phyloP scores from a whole-genome alignment of 495 filamentous ascomycete species.

The Thozetella sp. region DNA sequence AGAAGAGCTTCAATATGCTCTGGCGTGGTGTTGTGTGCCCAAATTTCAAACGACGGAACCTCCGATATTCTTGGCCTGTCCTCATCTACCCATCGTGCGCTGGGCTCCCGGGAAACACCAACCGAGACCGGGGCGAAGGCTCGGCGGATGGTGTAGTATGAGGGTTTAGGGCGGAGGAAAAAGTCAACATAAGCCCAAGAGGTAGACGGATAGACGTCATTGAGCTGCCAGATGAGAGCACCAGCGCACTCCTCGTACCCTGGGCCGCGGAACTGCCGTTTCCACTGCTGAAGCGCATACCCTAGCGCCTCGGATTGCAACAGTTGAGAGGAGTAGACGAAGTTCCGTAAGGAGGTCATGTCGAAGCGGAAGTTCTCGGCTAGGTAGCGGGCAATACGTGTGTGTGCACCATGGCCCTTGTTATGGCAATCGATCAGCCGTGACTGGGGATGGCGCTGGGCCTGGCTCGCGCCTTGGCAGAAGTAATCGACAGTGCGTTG shows the following conservation, averaged over 20 bases:
- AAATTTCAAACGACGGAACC: neutral
- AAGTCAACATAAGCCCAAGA: constrained; percentile 78
- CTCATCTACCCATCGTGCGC: neutral
- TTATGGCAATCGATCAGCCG: constrained; percentile 80
- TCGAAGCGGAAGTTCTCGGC: constrained; percentile 66
- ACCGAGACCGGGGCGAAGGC: constrained; percentile 65
- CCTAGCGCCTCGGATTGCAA: constrained; percentile 77
- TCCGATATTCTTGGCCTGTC: neutral
- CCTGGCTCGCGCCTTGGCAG: constrained; percentile 37
- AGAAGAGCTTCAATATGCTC: neutral
- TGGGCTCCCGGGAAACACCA: constrained; percentile 58
- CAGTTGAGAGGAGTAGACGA: constrained; percentile 76
- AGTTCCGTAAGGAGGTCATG: constrained; percentile 53
- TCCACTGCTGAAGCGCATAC: constrained; percentile 76
- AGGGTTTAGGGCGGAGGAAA: constrained; percentile 70
- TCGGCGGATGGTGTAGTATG: constrained; percentile 71
- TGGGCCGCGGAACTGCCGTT: constrained; percentile 67
- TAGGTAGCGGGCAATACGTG: constrained; percentile 69
- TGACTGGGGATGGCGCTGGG: constrained; percentile 69
- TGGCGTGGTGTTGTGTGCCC: neutral
- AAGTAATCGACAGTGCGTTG: constrained; percentile 70
- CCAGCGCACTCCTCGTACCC: constrained; percentile 73
- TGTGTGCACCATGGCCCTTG: constrained; percentile 45
- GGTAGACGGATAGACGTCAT: constrained; percentile 82
- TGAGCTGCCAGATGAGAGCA: constrained; percentile 83